A percentile compares a stretch with the other conserved stretches of the same genome.
Evolutionary conservation across 2,329 filamentous ascomycete genomes (phyloP).

Genomic region (Stenocarpella maydis): DNA sequence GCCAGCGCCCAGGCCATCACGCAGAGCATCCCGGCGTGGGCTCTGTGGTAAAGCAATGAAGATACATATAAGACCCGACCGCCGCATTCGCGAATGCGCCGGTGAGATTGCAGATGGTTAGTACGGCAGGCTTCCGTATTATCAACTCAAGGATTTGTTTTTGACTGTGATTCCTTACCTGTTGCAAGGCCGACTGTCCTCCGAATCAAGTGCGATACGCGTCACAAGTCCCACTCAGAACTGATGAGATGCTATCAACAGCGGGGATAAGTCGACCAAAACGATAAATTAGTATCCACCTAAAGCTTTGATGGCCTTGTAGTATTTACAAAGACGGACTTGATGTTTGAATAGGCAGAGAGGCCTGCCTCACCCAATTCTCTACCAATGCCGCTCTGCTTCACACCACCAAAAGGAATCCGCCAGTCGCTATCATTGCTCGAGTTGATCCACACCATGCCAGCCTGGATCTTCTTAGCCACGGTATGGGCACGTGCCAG

Average conservation of each 20-base stretch:
- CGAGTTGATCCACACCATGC: conserved; percentile 58
- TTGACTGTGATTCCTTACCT: too few relatives aligned
- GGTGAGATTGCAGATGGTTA: too few relatives aligned
- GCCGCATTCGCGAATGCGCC: too few relatives aligned
- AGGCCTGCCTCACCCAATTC: conserved; percentile 47
- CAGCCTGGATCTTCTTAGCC: conserved; percentile 63
- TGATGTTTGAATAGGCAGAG: conserved; percentile 45
- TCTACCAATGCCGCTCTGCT: conserved; percentile 48
- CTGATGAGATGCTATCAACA: neutral
- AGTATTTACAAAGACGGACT: conserved; percentile 48
- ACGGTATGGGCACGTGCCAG: conserved; percentile 54
- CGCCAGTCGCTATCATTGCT: conserved; percentile 57
- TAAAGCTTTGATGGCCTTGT: conserved; percentile 27
- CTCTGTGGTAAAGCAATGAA: too few relatives aligned
- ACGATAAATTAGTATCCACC: accelerated
- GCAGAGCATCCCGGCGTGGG: conserved; percentile 54
- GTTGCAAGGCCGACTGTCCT: too few relatives aligned
- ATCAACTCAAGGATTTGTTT: too few relatives aligned
- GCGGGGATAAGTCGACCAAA: neutral
- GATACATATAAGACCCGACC: too few relatives aligned
- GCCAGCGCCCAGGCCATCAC: conserved; percentile 59
- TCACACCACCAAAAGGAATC: conserved; percentile 55
- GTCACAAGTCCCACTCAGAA: too few relatives aligned
- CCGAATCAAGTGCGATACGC: too few relatives aligned
- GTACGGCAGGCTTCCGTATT: too few relatives aligned